A percentile compares a stretch with the other conserved stretches of the same genome.
phyloP scores from a whole-genome alignment of 257 asterid species.

The Salvia splendens region DNA sequence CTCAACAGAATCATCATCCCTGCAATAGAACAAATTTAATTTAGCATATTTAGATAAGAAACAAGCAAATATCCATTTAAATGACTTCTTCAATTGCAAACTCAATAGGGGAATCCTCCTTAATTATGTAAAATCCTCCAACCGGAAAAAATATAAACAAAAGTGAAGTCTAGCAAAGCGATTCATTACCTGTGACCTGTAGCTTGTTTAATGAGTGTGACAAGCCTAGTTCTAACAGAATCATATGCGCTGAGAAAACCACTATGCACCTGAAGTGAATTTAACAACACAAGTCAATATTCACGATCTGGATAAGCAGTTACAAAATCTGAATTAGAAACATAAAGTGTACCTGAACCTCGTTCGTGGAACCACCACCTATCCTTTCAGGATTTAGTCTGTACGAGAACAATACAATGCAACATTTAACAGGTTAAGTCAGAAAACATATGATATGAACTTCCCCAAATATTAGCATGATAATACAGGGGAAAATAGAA shows the following conservation, averaged over 20 bases:
- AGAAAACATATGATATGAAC: constrained; percentile 15
- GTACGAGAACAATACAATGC: constrained; percentile 37
- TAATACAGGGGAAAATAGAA: not conserved
- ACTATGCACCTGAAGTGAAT: constrained; percentile 74
- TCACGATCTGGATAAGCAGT: not conserved
- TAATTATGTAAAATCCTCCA: too few species aligned
- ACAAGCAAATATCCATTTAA: not conserved
- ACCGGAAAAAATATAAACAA: too few species aligned
- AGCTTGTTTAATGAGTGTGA: constrained; percentile 77
- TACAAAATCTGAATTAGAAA: constrained; percentile 22
- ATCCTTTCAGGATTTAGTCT: constrained; percentile 97
- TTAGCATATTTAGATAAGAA: constrained; percentile 2
- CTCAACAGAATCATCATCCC: constrained; percentile 59
- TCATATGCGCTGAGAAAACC: constrained; percentile 96
- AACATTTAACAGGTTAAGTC: not conserved
- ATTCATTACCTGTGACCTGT: constrained; percentile 57
- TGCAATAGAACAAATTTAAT: constrained; percentile 36
- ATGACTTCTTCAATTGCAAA: constrained; percentile 8
- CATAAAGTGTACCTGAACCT: constrained; percentile 64
- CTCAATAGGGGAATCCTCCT: too few species aligned
- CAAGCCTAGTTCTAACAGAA: constrained; percentile 84
- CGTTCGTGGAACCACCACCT: constrained; percentile 91
- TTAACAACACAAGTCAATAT: constrained; percentile 13
- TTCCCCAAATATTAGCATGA: constrained; percentile 6
- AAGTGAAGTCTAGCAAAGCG: too few species aligned